A percentile compares a stretch with the other conserved stretches of the same genome.
These are phyloP conservation scores for Cercophora sp. DNA, from an alignment of 495 filamentous ascomycete genomes.

Conservation along the genomic window DNA sequence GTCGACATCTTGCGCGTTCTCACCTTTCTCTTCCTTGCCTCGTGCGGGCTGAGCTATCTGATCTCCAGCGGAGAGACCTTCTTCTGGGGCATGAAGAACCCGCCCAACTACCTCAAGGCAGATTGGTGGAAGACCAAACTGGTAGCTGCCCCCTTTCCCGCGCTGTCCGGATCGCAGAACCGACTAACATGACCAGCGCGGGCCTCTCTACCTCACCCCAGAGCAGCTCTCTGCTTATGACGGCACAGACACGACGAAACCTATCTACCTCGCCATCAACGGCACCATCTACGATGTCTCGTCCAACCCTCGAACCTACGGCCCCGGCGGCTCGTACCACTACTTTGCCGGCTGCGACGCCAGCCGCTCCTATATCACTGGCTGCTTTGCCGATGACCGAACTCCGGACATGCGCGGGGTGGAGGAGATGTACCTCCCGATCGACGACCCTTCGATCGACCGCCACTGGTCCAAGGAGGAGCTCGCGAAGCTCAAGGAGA, in stretches of 20 bases:
- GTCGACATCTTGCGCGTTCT: conserved; percentile 75
- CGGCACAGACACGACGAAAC: conserved; percentile 67
- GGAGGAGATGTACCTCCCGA: conserved; percentile 82
- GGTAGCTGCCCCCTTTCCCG: conserved; percentile 38
- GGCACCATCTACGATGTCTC: conserved; percentile 93
- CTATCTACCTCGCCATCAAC: conserved; percentile 91
- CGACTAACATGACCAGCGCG: conserved; percentile 24
- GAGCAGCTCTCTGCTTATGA: conserved; percentile 69
- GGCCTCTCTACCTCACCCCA: conserved; percentile 61
- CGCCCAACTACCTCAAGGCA: conserved; percentile 63
- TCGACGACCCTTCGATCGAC: conserved; percentile 60
- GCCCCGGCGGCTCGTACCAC: conserved; percentile 81
- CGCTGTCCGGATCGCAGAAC: neutral
- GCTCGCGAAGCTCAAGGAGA: conserved; percentile 51
- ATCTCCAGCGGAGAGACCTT: conserved; percentile 66
- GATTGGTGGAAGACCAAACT: conserved; percentile 60
- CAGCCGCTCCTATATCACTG: conserved; percentile 89
- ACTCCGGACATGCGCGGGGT: conserved; percentile 79
- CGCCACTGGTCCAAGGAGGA: conserved; percentile 46
- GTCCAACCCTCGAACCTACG: conserved; percentile 69
- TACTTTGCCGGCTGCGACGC: conserved; percentile 88
- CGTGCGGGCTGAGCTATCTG: conserved; percentile 71
- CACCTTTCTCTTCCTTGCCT: conserved; percentile 63
- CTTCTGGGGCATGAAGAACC: conserved; percentile 50
- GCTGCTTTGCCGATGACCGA: conserved; percentile 84